Evolutionary conservation across 371 early-diverging fungal species (phyloP).

Genomic region (Parasitella parasitica): DNA sequence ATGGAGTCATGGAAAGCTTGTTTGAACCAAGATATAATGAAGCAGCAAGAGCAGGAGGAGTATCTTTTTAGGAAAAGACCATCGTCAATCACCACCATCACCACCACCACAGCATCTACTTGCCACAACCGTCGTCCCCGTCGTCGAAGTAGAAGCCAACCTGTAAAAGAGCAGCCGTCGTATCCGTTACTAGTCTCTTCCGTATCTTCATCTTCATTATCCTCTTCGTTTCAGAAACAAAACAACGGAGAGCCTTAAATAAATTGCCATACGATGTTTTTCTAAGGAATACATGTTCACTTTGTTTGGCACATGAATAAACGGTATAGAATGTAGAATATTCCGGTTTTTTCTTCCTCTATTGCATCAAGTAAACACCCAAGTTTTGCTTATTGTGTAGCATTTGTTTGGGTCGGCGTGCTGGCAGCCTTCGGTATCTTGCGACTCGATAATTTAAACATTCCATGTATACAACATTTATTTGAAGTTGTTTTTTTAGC

Average conservation of each 20-base stretch:
- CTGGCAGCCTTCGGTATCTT: too few species aligned
- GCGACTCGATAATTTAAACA: too few species aligned
- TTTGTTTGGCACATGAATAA: too few species aligned
- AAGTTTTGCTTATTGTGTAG: too few species aligned
- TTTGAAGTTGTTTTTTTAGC: too few species aligned
- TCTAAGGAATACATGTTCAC: too few species aligned
- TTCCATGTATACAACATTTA: too few species aligned
- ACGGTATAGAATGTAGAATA: too few species aligned
- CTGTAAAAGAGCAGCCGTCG: background rate
- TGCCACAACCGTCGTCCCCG: background rate
- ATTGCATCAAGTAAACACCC: too few species aligned
- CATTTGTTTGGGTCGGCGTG: too few species aligned
- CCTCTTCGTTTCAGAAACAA: background rate
- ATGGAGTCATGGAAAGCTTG: constrained; percentile 46
- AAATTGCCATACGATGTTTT: too few species aligned
- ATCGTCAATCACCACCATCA: background rate
- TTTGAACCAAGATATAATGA: constrained; percentile 17
- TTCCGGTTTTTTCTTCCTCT: too few species aligned
- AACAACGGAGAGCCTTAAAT: background rate
- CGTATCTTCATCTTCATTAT: background rate
- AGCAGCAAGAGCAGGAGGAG: constrained; percentile 2
- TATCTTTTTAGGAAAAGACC: background rate
- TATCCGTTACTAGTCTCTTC: background rate
- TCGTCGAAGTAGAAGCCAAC: background rate
- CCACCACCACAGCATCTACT: background rate